Percentiles rank a stretch among this genome's conserved stretches.
These are phyloP conservation scores for Didymella pinodella DNA, from an alignment of 2,329 filamentous ascomycete species.

Conservation along the genomic window DNA sequence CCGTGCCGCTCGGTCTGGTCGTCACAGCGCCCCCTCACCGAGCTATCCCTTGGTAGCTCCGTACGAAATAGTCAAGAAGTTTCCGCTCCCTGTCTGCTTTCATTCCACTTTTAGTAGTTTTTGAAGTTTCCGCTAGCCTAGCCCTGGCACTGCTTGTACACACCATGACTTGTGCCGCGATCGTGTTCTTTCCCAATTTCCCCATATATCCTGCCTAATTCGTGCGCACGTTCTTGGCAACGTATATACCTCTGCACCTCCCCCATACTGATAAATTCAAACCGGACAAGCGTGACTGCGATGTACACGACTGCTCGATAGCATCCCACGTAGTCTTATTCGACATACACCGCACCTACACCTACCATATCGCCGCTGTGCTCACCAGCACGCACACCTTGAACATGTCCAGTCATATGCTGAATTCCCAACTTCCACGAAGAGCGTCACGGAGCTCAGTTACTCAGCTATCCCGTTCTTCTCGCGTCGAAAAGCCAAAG, in stretches of 20 bases:
- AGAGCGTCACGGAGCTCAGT: slow-evolving; percentile 46
- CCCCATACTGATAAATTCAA: slow-evolving; percentile 31
- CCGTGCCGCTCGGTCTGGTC: slow-evolving; percentile 49
- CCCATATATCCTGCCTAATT: slow-evolving; percentile 46
- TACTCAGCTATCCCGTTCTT: slow-evolving; percentile 41
- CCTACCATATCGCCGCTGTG: slow-evolving; percentile 19
- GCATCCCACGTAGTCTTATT: slow-evolving; percentile 18
- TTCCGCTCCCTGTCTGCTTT: slow-evolving; percentile 47
- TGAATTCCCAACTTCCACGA: slow-evolving; percentile 38
- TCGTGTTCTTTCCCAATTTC: slow-evolving; percentile 38
- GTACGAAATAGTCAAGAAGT: slow-evolving; percentile 39
- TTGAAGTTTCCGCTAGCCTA: slow-evolving; percentile 41
- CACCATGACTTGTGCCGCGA: slow-evolving; percentile 45
- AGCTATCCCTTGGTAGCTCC: slow-evolving; percentile 46
- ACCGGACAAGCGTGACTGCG: slow-evolving; percentile 30
- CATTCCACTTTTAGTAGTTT: slow-evolving; percentile 42
- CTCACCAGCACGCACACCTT: slow-evolving; percentile 26
- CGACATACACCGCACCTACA: slow-evolving; percentile 14
- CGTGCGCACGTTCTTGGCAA: slow-evolving; percentile 49
- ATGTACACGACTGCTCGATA: slow-evolving; percentile 29
- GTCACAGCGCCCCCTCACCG: slow-evolving; percentile 48
- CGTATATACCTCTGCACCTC: slow-evolving; percentile 48
- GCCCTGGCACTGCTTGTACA: slow-evolving; percentile 40
- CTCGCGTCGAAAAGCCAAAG: slow-evolving; percentile 51
- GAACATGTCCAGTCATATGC: slow-evolving; percentile 41